These are phyloP conservation scores for Omphalea diandra DNA, from an alignment of 441 rosid genomes.

Conservation along the genomic window DNA sequence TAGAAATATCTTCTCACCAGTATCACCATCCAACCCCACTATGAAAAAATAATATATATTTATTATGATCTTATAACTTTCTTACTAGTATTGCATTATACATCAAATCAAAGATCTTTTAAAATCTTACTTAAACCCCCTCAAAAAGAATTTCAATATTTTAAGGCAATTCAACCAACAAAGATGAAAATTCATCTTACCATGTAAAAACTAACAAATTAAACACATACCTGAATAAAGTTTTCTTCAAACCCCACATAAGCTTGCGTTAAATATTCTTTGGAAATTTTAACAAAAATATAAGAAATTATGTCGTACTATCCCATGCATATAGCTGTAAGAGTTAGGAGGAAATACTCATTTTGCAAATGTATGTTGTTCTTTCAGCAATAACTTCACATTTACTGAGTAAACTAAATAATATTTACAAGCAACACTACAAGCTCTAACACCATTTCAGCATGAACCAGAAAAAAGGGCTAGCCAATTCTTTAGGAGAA, in stretches of 20 bases:
- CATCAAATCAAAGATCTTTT: conserved; percentile 5
- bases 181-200: background rate
- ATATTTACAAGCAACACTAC: background rate
- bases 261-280: background rate
- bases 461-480: background rate
- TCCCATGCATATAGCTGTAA: background rate
- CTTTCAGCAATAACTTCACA: background rate
- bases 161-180: background rate
- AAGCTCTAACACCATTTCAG: background rate
- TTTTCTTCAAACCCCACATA: background rate
- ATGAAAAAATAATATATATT: background rate
- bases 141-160: background rate
- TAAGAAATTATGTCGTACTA: background rate
- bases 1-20: background rate
- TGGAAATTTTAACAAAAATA: background rate
- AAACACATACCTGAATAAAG: background rate
- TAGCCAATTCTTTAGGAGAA: background rate
- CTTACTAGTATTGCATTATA: background rate
- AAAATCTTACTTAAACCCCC: background rate
- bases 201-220: background rate
- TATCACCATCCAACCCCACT: background rate
- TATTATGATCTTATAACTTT: background rate
- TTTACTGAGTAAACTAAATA: background rate
- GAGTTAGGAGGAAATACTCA: background rate
- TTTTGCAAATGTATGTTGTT: background rate